Evolutionary conservation across 2,329 filamentous ascomycete genomes (phyloP).

Genomic region (Plectosphaerella cucumerina): DNA sequence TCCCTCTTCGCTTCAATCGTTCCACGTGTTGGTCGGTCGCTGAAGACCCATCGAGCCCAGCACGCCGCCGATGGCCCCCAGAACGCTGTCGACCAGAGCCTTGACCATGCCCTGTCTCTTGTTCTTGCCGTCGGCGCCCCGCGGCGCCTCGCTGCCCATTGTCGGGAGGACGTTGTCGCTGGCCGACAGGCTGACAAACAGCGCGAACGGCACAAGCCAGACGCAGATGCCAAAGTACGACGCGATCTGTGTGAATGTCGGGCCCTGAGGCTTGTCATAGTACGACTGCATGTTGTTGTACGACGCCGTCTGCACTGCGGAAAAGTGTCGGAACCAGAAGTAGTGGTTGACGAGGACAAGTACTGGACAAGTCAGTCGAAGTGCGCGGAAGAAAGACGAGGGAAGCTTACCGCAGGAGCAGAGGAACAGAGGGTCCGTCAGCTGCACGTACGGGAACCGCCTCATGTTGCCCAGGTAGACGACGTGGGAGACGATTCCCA

Average conservation of each 20-base stretch:
- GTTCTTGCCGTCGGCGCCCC: slow-evolving; percentile 39
- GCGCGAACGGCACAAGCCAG: slow-evolving; percentile 91
- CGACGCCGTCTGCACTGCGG: slow-evolving; percentile 52
- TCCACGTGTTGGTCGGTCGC: slow-evolving; percentile 1
- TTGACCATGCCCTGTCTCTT: slow-evolving; percentile 64
- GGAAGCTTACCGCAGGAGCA: slow-evolving; percentile 66
- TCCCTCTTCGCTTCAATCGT: neutral
- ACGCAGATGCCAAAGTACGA: slow-evolving; percentile 96
- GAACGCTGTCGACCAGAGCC: slow-evolving; percentile 55
- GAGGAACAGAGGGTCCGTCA: slow-evolving; percentile 84
- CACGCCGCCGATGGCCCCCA: slow-evolving; percentile 47
- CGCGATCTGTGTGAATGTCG: slow-evolving; percentile 89
- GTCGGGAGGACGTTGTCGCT: slow-evolving; percentile 93
- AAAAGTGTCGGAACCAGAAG: slow-evolving; percentile 94
- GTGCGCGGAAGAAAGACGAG: neutral
- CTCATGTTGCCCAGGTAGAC: slow-evolving; percentile 86
- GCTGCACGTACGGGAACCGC: slow-evolving; percentile 70
- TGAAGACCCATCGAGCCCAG: slow-evolving; percentile 11
- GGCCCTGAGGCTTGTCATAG: slow-evolving; percentile 61
- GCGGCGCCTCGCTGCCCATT: slow-evolving; percentile 72
- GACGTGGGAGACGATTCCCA: slow-evolving; percentile 77
- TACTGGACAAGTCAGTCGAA: slow-evolving; percentile 36
- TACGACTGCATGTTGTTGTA: slow-evolving; percentile 55
- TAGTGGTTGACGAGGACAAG: slow-evolving; percentile 90
- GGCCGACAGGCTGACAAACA: slow-evolving; percentile 91